Conservation (phyloP, 306 rosid species). For the Hippophae gyantsensis region DNA sequence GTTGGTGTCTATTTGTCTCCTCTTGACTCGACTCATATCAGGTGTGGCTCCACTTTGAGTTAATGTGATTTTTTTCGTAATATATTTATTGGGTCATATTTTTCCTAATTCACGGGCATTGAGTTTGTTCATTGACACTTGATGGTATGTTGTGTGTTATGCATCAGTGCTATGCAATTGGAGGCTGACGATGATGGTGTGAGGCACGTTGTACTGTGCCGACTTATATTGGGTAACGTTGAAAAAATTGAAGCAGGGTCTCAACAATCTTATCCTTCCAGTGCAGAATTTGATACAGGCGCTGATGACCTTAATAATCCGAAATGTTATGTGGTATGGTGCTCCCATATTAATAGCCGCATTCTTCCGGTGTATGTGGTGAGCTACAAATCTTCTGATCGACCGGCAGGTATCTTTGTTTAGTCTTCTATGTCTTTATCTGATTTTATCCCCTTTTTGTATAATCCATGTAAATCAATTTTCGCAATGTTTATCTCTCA, state of each 20-base stretch:
- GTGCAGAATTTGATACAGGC: slow-evolving; percentile 41
- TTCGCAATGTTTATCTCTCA: slow-evolving; percentile 11
- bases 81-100: too few relatives aligned
- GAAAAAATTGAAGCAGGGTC: slow-evolving; percentile 43
- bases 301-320: slow-evolving; percentile 45
- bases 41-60: slow-evolving; percentile 20
- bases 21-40: slow-evolving; percentile 27
- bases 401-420: slow-evolving; percentile 19
- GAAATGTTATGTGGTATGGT: slow-evolving; percentile 49
- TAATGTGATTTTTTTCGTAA: background rate
- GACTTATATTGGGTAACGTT: slow-evolving; percentile 45
- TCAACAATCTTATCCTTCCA: slow-evolving; percentile 35
- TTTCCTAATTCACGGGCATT: too few relatives aligned
- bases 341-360: slow-evolving; percentile 37
- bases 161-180: slow-evolving; percentile 32
- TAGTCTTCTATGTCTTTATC: background rate
- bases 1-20: slow-evolving; percentile 37
- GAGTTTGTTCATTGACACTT: too few relatives aligned
- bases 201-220: slow-evolving; percentile 48
- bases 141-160: too few relatives aligned
- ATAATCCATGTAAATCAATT: background rate
- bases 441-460: background rate
- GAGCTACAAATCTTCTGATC: slow-evolving; percentile 33
- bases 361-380: slow-evolving; percentile 52
- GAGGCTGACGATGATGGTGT: slow-evolving; percentile 33